Percentiles rank a stretch among this genome's conserved stretches.
These are phyloP conservation scores for Talaromyces ruber DNA, from an alignment of 495 filamentous ascomycete species.

Conservation along the genomic window DNA sequence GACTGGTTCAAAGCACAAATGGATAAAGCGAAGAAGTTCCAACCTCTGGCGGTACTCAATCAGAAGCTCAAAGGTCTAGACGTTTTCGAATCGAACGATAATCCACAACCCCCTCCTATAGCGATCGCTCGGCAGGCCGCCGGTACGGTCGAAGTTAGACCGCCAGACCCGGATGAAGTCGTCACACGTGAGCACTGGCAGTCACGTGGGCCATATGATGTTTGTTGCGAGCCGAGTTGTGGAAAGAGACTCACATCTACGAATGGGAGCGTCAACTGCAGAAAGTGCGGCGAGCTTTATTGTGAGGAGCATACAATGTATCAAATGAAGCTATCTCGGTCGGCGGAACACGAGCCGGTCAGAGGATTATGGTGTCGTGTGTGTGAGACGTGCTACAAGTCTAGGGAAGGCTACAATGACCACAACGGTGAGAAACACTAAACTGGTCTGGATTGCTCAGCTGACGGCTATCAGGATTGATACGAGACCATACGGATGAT, in stretches of 20 bases:
- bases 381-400: slow-evolving; percentile 97
- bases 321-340: slow-evolving; percentile 92
- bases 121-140: slow-evolving; percentile 11
- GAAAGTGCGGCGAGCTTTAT: slow-evolving; percentile 86
- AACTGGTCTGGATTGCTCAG: neutral
- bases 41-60: slow-evolving; percentile 83
- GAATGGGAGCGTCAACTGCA: slow-evolving; percentile 82
- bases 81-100: slow-evolving; percentile 93
- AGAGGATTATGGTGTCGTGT: slow-evolving; percentile 89
- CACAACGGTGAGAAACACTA: slow-evolving; percentile 41
- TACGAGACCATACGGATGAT: slow-evolving; percentile 57
- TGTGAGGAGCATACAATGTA: slow-evolving; percentile 99
- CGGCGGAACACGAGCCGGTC: slow-evolving; percentile 85
- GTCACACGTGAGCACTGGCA: slow-evolving; percentile 90
- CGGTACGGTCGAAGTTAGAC: slow-evolving; percentile 11
- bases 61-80: slow-evolving; percentile 97
- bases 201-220: slow-evolving; percentile 56
- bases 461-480: slow-evolving; percentile 30
- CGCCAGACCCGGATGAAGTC: slow-evolving; percentile 76
- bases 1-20: slow-evolving; percentile 98
- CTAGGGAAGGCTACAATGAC: slow-evolving; percentile 90
- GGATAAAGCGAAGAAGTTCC: slow-evolving; percentile 90
- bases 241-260: slow-evolving; percentile 66
- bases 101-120: slow-evolving; percentile 23
- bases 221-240: slow-evolving; percentile 81